Percentiles rank a stretch among this genome's conserved stretches.
Conservation (phyloP, 176 grass and related monocot species). For the Oryza coarctata region DNA sequence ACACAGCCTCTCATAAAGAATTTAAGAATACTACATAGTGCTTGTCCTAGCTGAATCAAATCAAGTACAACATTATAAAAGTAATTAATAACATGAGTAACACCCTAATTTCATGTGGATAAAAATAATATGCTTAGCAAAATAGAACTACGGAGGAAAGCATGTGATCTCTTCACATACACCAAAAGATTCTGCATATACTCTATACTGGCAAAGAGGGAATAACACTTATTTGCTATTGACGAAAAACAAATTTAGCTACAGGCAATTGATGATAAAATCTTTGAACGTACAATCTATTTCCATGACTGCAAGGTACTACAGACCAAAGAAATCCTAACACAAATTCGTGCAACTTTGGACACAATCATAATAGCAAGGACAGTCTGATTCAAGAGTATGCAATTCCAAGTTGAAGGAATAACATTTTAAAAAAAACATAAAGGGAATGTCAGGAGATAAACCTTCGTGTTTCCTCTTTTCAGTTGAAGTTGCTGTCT, state of each 20-base stretch:
- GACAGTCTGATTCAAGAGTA: not conserved
- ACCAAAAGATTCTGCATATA: not conserved
- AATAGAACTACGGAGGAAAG: not conserved
- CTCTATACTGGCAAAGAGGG: not conserved
- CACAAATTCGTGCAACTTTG: constrained; percentile 12
- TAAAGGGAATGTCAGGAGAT: not conserved
- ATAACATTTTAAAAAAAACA: not conserved
- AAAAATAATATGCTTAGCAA: not conserved
- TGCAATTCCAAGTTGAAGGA: not conserved
- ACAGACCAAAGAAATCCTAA: not conserved
- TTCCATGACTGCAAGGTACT: not conserved
- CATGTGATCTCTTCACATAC: not conserved
- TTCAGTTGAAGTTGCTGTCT: constrained; percentile 46
- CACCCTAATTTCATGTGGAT: not conserved
- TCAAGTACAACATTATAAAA: not conserved
- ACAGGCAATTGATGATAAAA: not conserved
- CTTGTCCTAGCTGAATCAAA: not conserved
- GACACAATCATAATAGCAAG: constrained; percentile 3
- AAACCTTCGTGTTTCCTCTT: constrained; percentile 97
- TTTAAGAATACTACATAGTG: not conserved
- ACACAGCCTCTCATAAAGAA: not conserved
- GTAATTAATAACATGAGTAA: not conserved
- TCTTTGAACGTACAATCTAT: not conserved
- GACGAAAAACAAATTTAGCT: not conserved
- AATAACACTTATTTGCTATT: not conserved